These are phyloP conservation scores for Emiliania huxleyi DNA, from an alignment of 78 protist species.

Conservation along the genomic window DNA sequence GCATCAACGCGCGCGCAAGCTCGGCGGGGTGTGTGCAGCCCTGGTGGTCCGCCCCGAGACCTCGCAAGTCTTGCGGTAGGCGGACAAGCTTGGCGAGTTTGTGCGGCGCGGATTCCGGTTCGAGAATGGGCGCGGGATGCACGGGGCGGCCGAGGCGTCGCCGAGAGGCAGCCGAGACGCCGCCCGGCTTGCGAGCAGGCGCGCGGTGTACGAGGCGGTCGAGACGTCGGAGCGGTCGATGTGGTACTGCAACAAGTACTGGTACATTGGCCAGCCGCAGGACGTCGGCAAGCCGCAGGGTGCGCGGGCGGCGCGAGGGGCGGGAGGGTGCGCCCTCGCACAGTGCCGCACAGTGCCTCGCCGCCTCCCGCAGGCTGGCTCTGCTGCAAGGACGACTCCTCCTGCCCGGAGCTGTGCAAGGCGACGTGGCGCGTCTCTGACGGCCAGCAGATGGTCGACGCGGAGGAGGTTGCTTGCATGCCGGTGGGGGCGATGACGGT, in stretches of 20 bases:
- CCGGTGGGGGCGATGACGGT: conserved; percentile 1
- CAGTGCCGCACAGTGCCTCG: too few relatives aligned
- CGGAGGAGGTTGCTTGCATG: neutral
- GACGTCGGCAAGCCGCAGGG: conserved; percentile 11
- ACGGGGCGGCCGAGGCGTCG: neutral
- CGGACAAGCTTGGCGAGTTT: conserved; percentile 1
- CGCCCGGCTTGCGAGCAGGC: too few relatives aligned
- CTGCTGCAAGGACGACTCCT: conserved; percentile 18
- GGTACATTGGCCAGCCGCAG: neutral
- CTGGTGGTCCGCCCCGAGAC: too few relatives aligned
- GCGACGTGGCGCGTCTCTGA: neutral
- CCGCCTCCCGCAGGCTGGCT: neutral
- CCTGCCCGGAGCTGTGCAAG: neutral
- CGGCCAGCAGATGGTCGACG: conserved; percentile 23
- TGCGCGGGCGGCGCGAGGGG: too few relatives aligned
- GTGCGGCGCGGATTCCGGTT: neutral
- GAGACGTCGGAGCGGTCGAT: neutral
- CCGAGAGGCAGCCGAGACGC: too few relatives aligned
- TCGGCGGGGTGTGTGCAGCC: too few relatives aligned
- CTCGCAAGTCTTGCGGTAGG: too few relatives aligned
- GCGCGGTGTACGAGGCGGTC: neutral
- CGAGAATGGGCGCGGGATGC: neutral
- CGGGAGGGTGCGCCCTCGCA: too few relatives aligned
- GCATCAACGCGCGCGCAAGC: too few relatives aligned
- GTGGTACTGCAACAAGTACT: neutral